Evolutionary conservation across 495 filamentous ascomycete species (phyloP).

Genomic region (Chaetomium cochliodes): DNA sequence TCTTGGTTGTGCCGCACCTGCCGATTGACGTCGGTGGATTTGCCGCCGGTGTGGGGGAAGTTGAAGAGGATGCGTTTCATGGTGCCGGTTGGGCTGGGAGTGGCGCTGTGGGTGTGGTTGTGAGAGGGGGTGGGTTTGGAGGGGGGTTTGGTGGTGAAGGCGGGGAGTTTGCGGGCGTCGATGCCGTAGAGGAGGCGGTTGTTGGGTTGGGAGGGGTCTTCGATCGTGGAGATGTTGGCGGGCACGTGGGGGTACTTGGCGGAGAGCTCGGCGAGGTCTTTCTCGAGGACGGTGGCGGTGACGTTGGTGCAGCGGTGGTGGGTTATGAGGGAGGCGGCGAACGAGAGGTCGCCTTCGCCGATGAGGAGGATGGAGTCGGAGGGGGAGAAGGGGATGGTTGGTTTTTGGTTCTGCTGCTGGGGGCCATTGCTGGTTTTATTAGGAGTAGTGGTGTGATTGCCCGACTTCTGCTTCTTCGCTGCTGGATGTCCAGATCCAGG

Average conservation of each 20-base stretch:
- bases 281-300: slow-evolving; percentile 54
- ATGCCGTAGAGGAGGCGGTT: slow-evolving; percentile 51
- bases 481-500: slow-evolving; percentile 7
- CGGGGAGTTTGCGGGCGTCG: slow-evolving; percentile 70
- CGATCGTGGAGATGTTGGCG: slow-evolving; percentile 57
- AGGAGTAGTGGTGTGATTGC: slow-evolving; percentile 20
- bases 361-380: slow-evolving; percentile 75
- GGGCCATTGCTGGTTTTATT: slow-evolving; percentile 12
- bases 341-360: slow-evolving; percentile 94
- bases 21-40: slow-evolving; percentile 86
- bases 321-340: slow-evolving; percentile 69
- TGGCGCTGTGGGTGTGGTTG: no score
- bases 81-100: slow-evolving; percentile 31
- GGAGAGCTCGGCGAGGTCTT: slow-evolving; percentile 46
- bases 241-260: slow-evolving; percentile 77
- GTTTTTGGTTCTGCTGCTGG: slow-evolving; percentile 27
- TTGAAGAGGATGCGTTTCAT: slow-evolving; percentile 88
- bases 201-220: not conserved
- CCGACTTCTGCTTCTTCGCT: slow-evolving; percentile 26
- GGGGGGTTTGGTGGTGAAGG: slow-evolving; percentile 36
- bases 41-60: slow-evolving; percentile 93
- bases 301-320: slow-evolving; percentile 69
- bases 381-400: slow-evolving; percentile 66
- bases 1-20: slow-evolving; percentile 93
- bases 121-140: not conserved